Conservation (phyloP, 2,329 filamentous ascomycete genomes). For the Aspergillus ruber region DNA sequence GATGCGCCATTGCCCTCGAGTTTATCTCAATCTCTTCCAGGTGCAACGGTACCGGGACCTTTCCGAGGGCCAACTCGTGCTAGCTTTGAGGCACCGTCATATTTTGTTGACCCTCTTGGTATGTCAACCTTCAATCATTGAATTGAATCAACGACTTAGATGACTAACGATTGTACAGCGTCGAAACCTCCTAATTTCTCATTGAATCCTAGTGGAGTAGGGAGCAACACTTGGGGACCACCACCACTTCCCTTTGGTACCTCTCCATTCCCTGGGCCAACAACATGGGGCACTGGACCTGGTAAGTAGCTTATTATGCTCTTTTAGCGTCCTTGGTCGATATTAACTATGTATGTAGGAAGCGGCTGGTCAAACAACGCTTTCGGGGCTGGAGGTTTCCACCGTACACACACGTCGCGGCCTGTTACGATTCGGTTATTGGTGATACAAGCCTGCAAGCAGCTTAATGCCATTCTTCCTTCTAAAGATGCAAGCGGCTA, state of each 20-base stretch:
- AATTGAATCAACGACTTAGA: not conserved
- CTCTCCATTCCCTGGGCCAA: constrained; percentile 29
- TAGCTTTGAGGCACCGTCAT: constrained; percentile 35
- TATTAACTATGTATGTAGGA: constrained; percentile 25
- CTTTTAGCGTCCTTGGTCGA: not conserved
- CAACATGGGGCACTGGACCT: constrained; percentile 34
- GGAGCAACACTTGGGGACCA: constrained; percentile 28
- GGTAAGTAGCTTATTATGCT: constrained; percentile 20
- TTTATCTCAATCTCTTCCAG: constrained; percentile 39
- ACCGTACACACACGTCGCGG: constrained; percentile 53
- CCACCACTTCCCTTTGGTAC: constrained; percentile 33
- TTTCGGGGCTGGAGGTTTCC: constrained; percentile 44
- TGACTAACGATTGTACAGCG: constrained; percentile 19
- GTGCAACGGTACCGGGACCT: constrained; percentile 49
- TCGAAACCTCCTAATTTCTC: constrained; percentile 29
- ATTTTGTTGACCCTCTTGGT: constrained; percentile 40
- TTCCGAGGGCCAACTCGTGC: constrained; percentile 35
- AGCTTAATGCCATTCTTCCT: constrained; percentile 39
- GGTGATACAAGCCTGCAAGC: constrained; percentile 72
- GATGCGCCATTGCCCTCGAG: constrained; percentile 58
- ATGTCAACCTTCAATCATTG: constrained; percentile 17
- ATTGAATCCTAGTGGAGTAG: constrained; percentile 20
- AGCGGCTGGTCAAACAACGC: constrained; percentile 43
- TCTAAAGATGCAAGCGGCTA: constrained; percentile 53
- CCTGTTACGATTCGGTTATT: constrained; percentile 65